Conservation (phyloP, 768 basidiomycete species). For the Leccinum arenicola region DNA sequence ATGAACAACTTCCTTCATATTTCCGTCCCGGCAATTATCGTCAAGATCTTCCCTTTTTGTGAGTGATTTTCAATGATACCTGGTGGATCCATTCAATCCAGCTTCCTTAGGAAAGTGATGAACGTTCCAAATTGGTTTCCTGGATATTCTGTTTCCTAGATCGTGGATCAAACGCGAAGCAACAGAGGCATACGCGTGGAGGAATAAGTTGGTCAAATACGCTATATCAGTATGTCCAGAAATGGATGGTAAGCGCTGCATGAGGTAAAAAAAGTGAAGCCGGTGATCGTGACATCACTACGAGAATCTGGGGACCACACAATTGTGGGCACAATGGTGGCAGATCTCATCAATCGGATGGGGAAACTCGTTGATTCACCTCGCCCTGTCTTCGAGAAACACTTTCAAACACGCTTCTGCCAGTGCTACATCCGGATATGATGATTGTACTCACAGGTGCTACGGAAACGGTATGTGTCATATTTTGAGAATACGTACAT, state of each 20-base stretch:
- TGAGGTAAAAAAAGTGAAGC: background rate
- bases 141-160: slow-evolving; percentile 35
- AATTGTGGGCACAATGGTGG: background rate
- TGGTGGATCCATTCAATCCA: background rate
- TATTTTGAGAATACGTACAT: background rate
- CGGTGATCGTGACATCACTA: background rate
- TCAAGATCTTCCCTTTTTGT: slow-evolving; percentile 17
- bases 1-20: background rate
- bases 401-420: slow-evolving; percentile 9
- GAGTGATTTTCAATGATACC: background rate
- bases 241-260: slow-evolving; percentile 24
- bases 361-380: slow-evolving; percentile 7
- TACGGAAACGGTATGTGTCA: slow-evolving; percentile 8
- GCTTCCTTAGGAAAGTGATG: slow-evolving; percentile 1
- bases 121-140: slow-evolving; percentile 36
- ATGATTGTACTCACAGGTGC: background rate
- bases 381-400: slow-evolving; percentile 1
- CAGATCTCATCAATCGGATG: slow-evolving; percentile 17
- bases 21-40: background rate
- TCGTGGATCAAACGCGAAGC: slow-evolving; percentile 36
- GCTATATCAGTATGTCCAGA: slow-evolving; percentile 27
- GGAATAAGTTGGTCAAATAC: slow-evolving; percentile 9
- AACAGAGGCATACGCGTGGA: background rate
- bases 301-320: background rate
- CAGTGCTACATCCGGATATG: background rate